These are phyloP conservation scores for Tricholoma sp. DNA, from an alignment of 768 basidiomycete genomes.

Conservation along the genomic window DNA sequence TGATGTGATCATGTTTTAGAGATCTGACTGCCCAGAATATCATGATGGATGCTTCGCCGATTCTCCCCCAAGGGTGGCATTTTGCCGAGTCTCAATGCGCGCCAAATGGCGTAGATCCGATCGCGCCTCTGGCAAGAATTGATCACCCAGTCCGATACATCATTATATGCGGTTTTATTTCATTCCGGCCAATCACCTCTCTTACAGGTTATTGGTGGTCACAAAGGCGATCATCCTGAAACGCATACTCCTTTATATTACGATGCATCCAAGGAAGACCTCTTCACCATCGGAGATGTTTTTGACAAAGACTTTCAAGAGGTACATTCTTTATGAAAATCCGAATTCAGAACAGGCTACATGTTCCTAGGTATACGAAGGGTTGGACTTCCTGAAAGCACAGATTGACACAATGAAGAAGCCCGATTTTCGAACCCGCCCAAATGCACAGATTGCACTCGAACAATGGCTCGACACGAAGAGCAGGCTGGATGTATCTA, in stretches of 20 bases:
- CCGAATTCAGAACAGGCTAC: too few species aligned
- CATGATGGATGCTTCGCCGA: conserved; percentile 6
- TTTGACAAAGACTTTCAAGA: too few species aligned
- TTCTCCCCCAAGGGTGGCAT: conserved; percentile 6
- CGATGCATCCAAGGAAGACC: too few species aligned
- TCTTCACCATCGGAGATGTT: too few species aligned
- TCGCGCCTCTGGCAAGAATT: conserved; percentile 1
- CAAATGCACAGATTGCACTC: neutral
- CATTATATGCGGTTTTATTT: neutral
- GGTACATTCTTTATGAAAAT: too few species aligned
- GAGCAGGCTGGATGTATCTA: neutral
- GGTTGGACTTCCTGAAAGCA: neutral
- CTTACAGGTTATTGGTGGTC: too few species aligned
- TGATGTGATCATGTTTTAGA: too few species aligned
- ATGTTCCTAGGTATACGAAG: neutral
- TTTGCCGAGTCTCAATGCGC: neutral
- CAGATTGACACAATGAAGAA: neutral
- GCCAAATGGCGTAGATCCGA: neutral
- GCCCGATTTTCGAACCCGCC: neutral
- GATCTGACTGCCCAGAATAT: neutral
- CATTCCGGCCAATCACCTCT: neutral
- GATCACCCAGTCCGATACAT: conserved; percentile 7
- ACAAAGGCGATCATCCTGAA: too few species aligned
- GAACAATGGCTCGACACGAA: neutral
- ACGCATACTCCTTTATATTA: too few species aligned